Evolutionary conservation across 2,329 filamentous ascomycete species (phyloP).

Genomic region (Drechslera avenae): DNA sequence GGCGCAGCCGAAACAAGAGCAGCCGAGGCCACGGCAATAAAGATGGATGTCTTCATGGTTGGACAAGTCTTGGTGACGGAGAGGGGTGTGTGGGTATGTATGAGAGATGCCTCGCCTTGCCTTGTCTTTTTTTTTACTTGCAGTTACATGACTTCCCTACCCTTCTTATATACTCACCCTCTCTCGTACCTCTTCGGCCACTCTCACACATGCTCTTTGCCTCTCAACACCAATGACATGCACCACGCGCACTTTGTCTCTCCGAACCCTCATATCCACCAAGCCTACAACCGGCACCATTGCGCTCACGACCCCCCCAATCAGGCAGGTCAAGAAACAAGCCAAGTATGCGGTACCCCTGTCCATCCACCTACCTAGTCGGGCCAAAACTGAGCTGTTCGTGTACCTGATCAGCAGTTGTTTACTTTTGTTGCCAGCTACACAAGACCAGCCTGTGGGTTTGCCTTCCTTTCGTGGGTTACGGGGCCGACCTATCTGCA

Average conservation of each 20-base stretch:
- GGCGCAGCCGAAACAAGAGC: constrained; percentile 38
- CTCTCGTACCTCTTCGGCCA: constrained; percentile 1
- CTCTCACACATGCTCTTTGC: neutral
- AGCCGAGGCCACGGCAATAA: constrained; percentile 30
- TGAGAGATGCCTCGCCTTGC: neutral
- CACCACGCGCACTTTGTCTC: constrained; percentile 28
- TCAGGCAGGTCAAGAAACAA: constrained; percentile 31
- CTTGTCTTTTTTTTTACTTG: constrained; percentile 1
- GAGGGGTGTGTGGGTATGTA: no score
- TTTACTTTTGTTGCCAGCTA: constrained; percentile 4
- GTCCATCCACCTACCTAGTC: constrained; percentile 14
- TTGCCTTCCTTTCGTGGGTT: constrained; percentile 34
- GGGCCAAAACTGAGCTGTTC: constrained; percentile 8
- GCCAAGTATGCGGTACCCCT: constrained; percentile 24
- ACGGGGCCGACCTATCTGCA: constrained; percentile 39
- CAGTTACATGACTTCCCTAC: constrained; percentile 25
- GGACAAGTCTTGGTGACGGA: neutral
- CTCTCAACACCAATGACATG: constrained; percentile 34
- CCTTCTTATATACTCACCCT: neutral
- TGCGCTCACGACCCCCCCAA: constrained; percentile 26
- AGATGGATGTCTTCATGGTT: constrained; percentile 40
- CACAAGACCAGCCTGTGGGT: constrained; percentile 12
- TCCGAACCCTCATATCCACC: neutral
- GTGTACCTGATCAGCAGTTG: constrained; percentile 29
- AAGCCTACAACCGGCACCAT: constrained; percentile 17